Evolutionary conservation across 2,329 filamentous ascomycete species (phyloP), one percentile per base, ranked within the genome.

Genomic region (Diplodia intermedia): DNA sequence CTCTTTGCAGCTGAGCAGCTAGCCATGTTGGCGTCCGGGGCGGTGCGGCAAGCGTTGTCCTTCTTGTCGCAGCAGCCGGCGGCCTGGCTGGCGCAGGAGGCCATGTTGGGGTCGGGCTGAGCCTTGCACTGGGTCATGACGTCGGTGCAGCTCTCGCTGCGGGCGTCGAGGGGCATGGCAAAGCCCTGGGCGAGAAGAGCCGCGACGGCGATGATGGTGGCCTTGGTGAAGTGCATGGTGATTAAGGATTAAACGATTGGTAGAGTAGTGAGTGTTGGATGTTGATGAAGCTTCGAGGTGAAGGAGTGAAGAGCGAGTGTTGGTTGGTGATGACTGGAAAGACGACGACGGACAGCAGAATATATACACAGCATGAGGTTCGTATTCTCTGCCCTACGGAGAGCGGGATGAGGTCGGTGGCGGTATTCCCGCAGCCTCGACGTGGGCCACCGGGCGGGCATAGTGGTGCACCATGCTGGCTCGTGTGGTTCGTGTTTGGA

Each of bases 141-240:
- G 14, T 15, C 62, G 33, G 15, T n/a, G 62, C 62, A 65, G 50
- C 14, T 29, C 33, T 65, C 38, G 40, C 14, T 50, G 65, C 52
- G 53, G 60, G 60, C 60, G 38, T 63, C 60, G 12, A 63, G 60
- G 43, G 60, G 65, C 49, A 56, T 47, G 65, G 65, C 65, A 11
- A 56, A 38, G 53, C 65, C 65, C 52, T 54, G 40, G 40, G 65
- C 31, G 53, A 66, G 36, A 53, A 66, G 65, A 52, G 65, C 65
- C 65, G 65, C 65, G 31, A 66, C 53, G 65, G 65, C 65, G 40
- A 66, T n/a, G 65, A 66, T 66, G 65, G 65, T 66, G 65, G 65
- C 65, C 54, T 66, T 56, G 54, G 53, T 49, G 65, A 66, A 66
- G 26, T 66, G 23, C 65, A 66, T 66, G 14, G 33, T 66, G 65